Evolutionary conservation across 2,329 filamentous ascomycete species (phyloP), one percentile per base, ranked within the genome.

Genomic region (Zopfia rhizophila): DNA sequence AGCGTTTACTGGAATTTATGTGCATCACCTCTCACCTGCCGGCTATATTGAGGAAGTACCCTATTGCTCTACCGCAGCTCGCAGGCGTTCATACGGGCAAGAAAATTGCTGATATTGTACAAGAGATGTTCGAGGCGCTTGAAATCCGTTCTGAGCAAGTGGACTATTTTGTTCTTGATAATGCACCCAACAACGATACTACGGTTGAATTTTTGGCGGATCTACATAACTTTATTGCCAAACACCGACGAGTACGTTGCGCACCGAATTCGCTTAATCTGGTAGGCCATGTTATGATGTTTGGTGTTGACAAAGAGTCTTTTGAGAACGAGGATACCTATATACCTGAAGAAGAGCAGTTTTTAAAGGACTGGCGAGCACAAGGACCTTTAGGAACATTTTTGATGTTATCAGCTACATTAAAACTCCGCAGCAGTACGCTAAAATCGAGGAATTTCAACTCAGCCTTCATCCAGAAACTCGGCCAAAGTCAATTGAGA

Each of bases 41-140:
- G 19, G 46, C 10, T 11, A 25, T 1, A 8, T 49, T 27, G n/a
- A 21, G 1, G 40, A 45, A 14, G 13, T 49, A 7, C 46, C 36
- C n/a, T 40, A 45, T 49, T 19, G 46, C 46, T n/a, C 25, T 49
- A 25, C 40, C 40, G 1, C 24, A 49, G 12, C 24, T 49, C 4
- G 28, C 13, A 17, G 40, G 46, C 23, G 23, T 41, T 6, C 30
- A 49, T 17, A 39, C 35, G 30, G 19, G 35, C 12, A 21, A 49
- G 29, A 28, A 18, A 14, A 45, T 49, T 3, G 46, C 29, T 31
- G 23, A 40, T 7, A 22, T 36, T 8, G 24, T 49, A n/a, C 3
- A 5, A 3, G 14, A 22, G 30, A 45, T 10, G 3, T 29, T 49
- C 23, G 14, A 36, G 22, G 0, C 23, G 13, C 48, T 45, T 25